Evolutionary conservation across 129 eudicot species (phyloP).

Genomic region (Mikania micrantha): DNA sequence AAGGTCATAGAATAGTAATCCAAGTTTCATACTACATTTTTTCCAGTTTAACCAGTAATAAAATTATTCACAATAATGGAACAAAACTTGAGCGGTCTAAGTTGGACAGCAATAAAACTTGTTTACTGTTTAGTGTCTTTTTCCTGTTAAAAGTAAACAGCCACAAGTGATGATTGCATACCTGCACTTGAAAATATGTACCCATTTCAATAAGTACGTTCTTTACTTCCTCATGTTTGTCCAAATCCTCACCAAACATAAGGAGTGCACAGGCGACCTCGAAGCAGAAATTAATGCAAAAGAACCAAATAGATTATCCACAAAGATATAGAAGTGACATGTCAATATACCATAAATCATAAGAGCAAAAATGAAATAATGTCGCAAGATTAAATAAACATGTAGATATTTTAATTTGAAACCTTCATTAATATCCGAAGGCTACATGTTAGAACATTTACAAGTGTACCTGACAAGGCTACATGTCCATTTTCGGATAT

Average conservation of each 20-base stretch:
- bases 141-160: neutral
- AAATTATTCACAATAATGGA: neutral
- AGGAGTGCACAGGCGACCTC: slow-evolving; percentile 90
- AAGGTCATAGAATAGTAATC: neutral
- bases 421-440: neutral
- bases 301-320: neutral
- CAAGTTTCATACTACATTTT: neutral
- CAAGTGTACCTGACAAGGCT: neutral
- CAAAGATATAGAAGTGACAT: neutral
- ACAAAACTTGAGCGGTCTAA: neutral
- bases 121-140: neutral
- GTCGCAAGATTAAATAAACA: neutral
- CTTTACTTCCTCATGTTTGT: slow-evolving; percentile 64
- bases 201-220: slow-evolving; percentile 84
- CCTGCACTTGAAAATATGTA: slow-evolving; percentile 92
- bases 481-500: too few species aligned
- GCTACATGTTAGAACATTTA: neutral
- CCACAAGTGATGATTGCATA: slow-evolving; percentile 8
- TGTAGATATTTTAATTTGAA: neutral
- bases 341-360: slow-evolving; percentile 6
- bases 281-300: slow-evolving; percentile 4
- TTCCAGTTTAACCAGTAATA: neutral
- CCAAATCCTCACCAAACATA: slow-evolving; percentile 70
- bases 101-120: neutral
- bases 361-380: neutral